Base-by-base conservation (phyloP, 305 asterid genomes). In the Vinca major region DNA sequence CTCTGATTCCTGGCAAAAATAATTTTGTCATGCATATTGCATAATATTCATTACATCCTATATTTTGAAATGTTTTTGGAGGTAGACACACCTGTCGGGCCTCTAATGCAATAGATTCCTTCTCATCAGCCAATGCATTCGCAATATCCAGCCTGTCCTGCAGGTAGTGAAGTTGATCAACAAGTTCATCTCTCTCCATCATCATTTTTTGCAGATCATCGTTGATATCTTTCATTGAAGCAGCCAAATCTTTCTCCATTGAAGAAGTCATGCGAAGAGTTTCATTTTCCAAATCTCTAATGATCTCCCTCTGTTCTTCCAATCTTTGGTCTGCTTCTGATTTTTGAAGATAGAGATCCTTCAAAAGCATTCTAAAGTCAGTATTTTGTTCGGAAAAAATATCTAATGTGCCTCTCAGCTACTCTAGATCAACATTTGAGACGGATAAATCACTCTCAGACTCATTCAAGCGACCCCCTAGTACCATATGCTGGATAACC, bases 121-220 rank as follows among this genome's bases (percentile, higher is more conserved):
- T 91, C 84, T 89, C 96, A 78, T 91, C 92, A 71, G 90, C 89
- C 76, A 91, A 68, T 61, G 96, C 82, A 68, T 83, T 83, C 40
- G 82, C 83, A 76, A 86, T 75, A 76, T 86, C 88, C 76, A 91
- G 91, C 77, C 77, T 84, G 67, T 80, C 86, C 83, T 86, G 90
- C 83, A 89, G 82, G 71, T 85, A 81, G 65, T 66, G 77, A 44
- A 89, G 75, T 68, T 77, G 89, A 73, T 85, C 89, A 63, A 79
- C 74, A 77, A 86, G 90, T 50, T 83, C 78, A 60, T 85, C 90
- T 82, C 88, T 85, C 77, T 87, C 95, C 63, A 69, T 71, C 45
- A 75, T 78, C 67, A 81, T 77, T 80, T 80, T 82, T 62, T 64
- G 77, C 56, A 84, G 72, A 78, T 87, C 86, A 68, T 75, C 81